phyloP scores from a whole-genome alignment of 257 asterid genomes.

The Fraxinus quadrangulata region DNA sequence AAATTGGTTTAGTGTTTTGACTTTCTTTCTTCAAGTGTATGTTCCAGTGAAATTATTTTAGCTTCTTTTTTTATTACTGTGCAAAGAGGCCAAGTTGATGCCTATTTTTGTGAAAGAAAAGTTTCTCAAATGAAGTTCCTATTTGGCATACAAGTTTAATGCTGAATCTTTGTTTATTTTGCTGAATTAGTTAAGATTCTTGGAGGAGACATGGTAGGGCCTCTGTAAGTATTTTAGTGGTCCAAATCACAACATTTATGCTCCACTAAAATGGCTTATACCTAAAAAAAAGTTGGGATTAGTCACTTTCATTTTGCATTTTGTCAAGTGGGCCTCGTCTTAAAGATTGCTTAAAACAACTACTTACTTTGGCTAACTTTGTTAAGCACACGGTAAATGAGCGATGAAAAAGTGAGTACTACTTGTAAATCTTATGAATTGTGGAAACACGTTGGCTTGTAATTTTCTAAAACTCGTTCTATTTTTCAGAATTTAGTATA shows the following conservation, averaged over 20 bases:
- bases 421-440: no score
- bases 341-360: no score
- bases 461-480: no score
- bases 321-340: neutral
- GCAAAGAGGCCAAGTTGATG: no score
- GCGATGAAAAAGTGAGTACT: no score
- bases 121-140: neutral
- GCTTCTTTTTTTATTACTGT: neutral
- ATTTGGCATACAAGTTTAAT: neutral
- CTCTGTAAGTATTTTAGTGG: neutral
- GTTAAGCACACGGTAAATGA: no score
- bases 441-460: no score
- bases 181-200: no score
- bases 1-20: neutral
- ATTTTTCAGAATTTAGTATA: no score
- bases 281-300: neutral
- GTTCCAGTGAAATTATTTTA: neutral
- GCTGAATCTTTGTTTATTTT: neutral
- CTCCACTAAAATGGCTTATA: neutral
- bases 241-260: no score
- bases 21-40: neutral
- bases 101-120: no score
- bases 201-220: neutral
- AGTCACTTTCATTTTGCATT: neutral
- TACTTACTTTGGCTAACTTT: no score